These are phyloP conservation scores for Kwoniella pini DNA, from an alignment of 768 basidiomycete genomes.

Conservation along the genomic window DNA sequence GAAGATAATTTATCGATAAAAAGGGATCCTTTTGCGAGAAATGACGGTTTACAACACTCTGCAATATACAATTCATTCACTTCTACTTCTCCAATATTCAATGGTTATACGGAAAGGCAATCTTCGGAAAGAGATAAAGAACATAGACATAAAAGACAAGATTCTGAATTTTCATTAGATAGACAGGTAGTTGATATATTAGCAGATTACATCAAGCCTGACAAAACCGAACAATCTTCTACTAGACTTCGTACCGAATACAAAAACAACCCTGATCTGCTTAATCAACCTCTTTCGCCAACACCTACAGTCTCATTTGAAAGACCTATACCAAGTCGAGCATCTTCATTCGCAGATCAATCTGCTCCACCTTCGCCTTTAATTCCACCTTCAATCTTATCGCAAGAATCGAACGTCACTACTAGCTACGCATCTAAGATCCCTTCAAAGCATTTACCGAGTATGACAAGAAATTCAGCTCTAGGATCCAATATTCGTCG, in stretches of 20 bases:
- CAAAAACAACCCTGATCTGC: background rate
- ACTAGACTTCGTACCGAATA: background rate
- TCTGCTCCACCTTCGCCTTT: conserved; percentile 2
- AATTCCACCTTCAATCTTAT: conserved; percentile 6
- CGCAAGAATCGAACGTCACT: background rate
- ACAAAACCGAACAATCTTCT: background rate
- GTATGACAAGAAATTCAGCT: background rate
- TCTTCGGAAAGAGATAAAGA: background rate
- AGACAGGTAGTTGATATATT: conserved; percentile 12
- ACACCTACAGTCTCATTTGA: background rate
- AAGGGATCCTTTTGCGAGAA: conserved; percentile 11
- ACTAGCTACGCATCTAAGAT: background rate
- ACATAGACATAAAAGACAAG: conserved; percentile 1
- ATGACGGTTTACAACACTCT: conserved; percentile 13
- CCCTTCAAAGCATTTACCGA: background rate
- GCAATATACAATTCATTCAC: conserved; percentile 12
- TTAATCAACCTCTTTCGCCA: background rate
- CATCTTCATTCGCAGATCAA: conserved; percentile 13
- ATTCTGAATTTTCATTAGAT: conserved; percentile 15
- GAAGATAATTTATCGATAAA: conserved; percentile 1
- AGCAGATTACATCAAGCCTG: conserved; percentile 13
- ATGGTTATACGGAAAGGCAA: background rate
- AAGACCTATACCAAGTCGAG: conserved; percentile 5
- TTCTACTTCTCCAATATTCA: conserved; percentile 1
- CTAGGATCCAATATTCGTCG: background rate